Conservation (phyloP, 2,329 filamentous ascomycete species). For the Cercospora nicotianae region DNA sequence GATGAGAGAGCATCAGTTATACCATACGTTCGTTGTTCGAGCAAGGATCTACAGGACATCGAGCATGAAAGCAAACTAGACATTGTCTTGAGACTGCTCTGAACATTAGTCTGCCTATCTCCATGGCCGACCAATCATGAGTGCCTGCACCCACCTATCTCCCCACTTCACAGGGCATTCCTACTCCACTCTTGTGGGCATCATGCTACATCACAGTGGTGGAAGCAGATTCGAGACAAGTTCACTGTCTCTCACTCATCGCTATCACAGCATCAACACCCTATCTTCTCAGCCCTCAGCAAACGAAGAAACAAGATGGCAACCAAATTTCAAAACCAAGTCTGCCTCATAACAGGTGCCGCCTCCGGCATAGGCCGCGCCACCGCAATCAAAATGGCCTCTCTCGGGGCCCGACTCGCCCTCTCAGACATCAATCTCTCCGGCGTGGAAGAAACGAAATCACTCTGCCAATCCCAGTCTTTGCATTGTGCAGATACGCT, state of each 20-base stretch:
- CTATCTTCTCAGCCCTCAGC: not conserved
- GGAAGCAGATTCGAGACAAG: not conserved
- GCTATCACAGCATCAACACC: not conserved
- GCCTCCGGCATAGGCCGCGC: slow-evolving; percentile 46
- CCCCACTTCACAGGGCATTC: not conserved
- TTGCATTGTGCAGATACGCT: slow-evolving; percentile 25
- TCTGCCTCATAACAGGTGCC: slow-evolving; percentile 37
- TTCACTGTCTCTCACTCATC: not conserved
- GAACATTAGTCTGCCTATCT: not conserved
- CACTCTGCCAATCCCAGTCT: slow-evolving; percentile 20
- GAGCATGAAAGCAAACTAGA: not conserved
- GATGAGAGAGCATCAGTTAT: not conserved
- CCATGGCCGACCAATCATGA: not conserved
- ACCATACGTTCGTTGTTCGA: slow-evolving; percentile 1
- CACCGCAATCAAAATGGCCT: slow-evolving; percentile 47
- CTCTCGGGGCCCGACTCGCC: slow-evolving; percentile 45
- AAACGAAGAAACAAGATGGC: slow-evolving; percentile 1
- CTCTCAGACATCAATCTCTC: slow-evolving; percentile 44
- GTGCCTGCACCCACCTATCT: not conserved
- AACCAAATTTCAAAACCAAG: slow-evolving; percentile 28
- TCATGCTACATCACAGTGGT: not conserved
- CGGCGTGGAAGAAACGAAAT: slow-evolving; percentile 34
- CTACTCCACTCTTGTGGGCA: not conserved
- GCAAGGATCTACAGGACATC: not conserved
- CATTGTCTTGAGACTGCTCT: not conserved